Conservation (phyloP, 441 rosid genomes). For the Eruca vesicaria region DNA sequence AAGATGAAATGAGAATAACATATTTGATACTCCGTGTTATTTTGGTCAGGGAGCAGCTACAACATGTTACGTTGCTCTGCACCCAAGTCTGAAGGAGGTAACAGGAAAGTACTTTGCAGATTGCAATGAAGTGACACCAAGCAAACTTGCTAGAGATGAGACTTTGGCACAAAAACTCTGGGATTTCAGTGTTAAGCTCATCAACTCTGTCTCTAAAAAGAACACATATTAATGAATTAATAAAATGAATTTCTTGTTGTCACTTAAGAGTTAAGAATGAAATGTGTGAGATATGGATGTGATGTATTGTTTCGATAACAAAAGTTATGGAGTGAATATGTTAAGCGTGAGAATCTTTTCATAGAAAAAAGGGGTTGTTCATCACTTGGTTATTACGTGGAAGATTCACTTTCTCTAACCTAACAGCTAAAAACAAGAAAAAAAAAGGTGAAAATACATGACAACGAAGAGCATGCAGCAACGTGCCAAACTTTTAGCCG, state of each 20-base stretch:
- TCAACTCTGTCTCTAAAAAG: constrained; percentile 40
- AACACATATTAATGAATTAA: not conserved
- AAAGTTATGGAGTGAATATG: not conserved
- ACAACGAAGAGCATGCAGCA: not conserved
- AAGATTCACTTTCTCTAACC: constrained; percentile 2
- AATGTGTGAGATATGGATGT: not conserved
- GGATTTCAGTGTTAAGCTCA: constrained; percentile 72
- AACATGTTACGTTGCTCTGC: constrained; percentile 80
- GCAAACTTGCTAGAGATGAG: constrained; percentile 55
- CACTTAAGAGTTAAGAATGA: not conserved
- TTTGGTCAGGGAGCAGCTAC: constrained; percentile 86
- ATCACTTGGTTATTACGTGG: not conserved
- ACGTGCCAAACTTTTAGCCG: not conserved
- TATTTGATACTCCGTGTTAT: not conserved
- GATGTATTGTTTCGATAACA: not conserved
- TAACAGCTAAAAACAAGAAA: not conserved
- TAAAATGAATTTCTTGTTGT: not conserved
- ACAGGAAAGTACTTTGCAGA: constrained; percentile 74
- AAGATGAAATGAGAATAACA: not conserved
- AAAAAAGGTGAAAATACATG: not conserved
- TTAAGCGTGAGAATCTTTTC: not conserved
- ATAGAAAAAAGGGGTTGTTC: not conserved
- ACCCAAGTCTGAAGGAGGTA: constrained; percentile 63
- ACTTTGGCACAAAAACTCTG: constrained; percentile 56
- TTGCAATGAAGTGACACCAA: constrained; percentile 69